Percentiles rank a stretch among this genome's conserved stretches.
phyloP scores from a whole-genome alignment of 371 early-diverging fungal genomes.

The Mortierella sp. region DNA sequence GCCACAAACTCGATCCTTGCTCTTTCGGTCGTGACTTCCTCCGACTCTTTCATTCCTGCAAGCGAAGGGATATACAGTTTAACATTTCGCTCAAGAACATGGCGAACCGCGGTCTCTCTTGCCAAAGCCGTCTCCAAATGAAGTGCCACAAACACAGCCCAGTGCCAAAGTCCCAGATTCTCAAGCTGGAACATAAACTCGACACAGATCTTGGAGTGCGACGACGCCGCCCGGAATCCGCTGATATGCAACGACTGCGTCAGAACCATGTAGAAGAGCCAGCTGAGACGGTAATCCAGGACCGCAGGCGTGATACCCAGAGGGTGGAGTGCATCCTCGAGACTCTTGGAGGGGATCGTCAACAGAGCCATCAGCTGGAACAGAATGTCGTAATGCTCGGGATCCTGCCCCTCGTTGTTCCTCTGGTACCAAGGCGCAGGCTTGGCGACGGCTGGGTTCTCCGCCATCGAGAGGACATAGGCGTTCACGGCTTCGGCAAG shows the following conservation, averaged over 20 bases:
- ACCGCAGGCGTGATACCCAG: constrained; percentile 60
- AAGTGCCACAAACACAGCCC: constrained; percentile 71
- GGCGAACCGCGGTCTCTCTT: constrained; percentile 19
- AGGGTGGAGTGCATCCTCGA: constrained; percentile 70
- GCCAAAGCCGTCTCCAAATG: constrained; percentile 33
- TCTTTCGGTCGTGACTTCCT: constrained; percentile 11
- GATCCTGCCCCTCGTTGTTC: constrained; percentile 1
- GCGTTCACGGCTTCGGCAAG: constrained; percentile 61
- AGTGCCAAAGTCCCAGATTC: constrained; percentile 76
- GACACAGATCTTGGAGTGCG: constrained; percentile 59
- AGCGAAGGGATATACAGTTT: background rate
- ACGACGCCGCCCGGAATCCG: constrained; percentile 58
- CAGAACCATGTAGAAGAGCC: constrained; percentile 73
- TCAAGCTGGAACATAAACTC: constrained; percentile 74
- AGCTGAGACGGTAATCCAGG: constrained; percentile 71
- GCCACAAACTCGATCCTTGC: constrained; percentile 61
- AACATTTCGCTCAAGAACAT: constrained; percentile 35
- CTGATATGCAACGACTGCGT: constrained; percentile 59
- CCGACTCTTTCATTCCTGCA: constrained; percentile 6
- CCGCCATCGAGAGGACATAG: constrained; percentile 61
- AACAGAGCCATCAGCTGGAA: constrained; percentile 73
- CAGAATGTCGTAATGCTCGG: constrained; percentile 64
- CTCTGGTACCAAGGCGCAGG: constrained; percentile 62
- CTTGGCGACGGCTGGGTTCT: constrained; percentile 39
- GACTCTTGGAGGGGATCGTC: constrained; percentile 54